Evolutionary conservation across 768 basidiomycete species (phyloP), one percentile per base, ranked within the genome.

Genomic region (Aureoboletus auriporus): DNA sequence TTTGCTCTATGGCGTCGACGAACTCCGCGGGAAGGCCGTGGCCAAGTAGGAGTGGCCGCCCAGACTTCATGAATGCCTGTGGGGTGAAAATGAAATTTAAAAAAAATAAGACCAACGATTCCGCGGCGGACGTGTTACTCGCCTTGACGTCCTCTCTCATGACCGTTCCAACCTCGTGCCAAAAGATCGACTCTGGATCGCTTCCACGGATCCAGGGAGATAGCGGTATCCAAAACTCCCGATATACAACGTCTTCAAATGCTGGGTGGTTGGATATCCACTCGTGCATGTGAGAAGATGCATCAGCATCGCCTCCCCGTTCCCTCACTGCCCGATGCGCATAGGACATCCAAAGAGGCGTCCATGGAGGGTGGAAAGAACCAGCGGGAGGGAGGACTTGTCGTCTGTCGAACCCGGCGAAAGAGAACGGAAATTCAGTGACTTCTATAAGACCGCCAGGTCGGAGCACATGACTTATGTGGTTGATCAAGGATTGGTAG

Each of bases 361-460:
- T 69, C 79, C 80, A 86, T 0, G 85, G 82, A 6, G 71, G 70
- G 4, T 66, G 69, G 33, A 79, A 60, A 41, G 71, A 59, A 29
- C 74, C 67, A 0, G 73, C 68, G 6, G 71, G 71, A 2, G 71
- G 57, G n/a, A 73, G 59, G 35, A 83, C 64, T 4, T 70, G 72
- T 17, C 62, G 61, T 54, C 74, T 73, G 49, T 84, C 66, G 14
- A 48, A 48, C 54, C 81, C 83, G 55, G 86, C 82, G n/a, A 79
- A 69, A 48, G 68, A 61, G 59, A 86, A 89, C 44, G 86, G 84
- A 58, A 80, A 86, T 68, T 91, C 89, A 45, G 77, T 68, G 13
- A 89, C 52, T 43, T 83, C 73, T 49, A 87, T 61, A 28, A 90
- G 71, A 28, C 89, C 89, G 23, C 80, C 79, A 1, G 86, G 86